These are phyloP conservation scores for Dactylellina sp. DNA, from an alignment of 2,329 filamentous ascomycete species.

Conservation along the genomic window DNA sequence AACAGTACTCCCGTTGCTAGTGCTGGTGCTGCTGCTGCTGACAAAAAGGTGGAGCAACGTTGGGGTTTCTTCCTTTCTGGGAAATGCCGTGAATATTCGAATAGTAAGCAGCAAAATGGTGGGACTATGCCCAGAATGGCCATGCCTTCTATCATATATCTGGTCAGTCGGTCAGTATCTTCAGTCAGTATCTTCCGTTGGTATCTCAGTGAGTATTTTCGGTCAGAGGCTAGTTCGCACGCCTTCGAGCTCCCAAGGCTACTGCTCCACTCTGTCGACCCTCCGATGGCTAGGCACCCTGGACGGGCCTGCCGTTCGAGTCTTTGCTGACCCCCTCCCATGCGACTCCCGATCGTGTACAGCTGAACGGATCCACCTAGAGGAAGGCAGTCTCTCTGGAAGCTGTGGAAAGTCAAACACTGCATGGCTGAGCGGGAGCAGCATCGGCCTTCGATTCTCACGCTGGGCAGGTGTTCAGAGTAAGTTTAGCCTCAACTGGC, in stretches of 20 bases:
- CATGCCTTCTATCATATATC: slow-evolving; percentile 34
- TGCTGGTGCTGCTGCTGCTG: not conserved
- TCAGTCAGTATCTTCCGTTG: no score
- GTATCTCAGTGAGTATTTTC: no score
- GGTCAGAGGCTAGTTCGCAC: no score
- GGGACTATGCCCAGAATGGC: slow-evolving; percentile 41
- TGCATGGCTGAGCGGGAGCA: slow-evolving; percentile 45
- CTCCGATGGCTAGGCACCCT: slow-evolving; percentile 37
- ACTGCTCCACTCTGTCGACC: slow-evolving; percentile 42
- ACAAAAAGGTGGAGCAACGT: slow-evolving; percentile 8
- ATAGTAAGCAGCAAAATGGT: slow-evolving; percentile 38
- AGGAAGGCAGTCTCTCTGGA: slow-evolving; percentile 17
- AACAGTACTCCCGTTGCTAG: slow-evolving; percentile 4
- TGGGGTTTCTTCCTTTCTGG: slow-evolving; percentile 47
- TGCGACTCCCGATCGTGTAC: slow-evolving; percentile 29
- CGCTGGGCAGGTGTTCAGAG: not conserved
- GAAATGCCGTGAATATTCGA: slow-evolving; percentile 50
- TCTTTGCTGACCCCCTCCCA: slow-evolving; percentile 41
- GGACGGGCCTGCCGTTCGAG: slow-evolving; percentile 24
- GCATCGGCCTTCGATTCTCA: not conserved
- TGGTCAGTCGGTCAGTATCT: no score
- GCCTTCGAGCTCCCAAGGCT: slow-evolving; percentile 49
- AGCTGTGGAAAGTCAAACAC: slow-evolving; percentile 34
- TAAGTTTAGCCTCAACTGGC: slow-evolving; percentile 50
- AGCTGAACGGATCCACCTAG: slow-evolving; percentile 20